A percentile compares a stretch with the other conserved stretches of the same genome.
phyloP scores from a whole-genome alignment of 805 yeast genomes.

The Lipomyces starkeyi region DNA sequence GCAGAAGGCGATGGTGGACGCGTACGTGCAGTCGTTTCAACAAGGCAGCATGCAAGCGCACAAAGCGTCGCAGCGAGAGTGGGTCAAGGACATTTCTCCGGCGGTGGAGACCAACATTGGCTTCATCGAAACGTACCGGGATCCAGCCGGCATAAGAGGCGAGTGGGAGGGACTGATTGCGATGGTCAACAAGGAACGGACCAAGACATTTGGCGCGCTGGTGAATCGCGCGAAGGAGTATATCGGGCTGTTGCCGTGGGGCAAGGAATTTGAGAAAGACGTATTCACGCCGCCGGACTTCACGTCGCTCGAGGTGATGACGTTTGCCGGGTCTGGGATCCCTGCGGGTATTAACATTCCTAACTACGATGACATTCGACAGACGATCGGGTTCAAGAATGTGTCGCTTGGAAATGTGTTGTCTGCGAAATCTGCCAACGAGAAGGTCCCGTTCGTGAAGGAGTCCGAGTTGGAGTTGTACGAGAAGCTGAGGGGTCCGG shows the following conservation, averaged over 20 bases:
- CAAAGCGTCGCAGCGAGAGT: slow-evolving; percentile 77
- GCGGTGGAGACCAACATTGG: slow-evolving; percentile 82
- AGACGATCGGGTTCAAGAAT: slow-evolving; percentile 84
- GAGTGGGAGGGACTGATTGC: slow-evolving; percentile 95
- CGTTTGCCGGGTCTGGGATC: slow-evolving; percentile 87
- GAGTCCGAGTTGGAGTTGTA: slow-evolving; percentile 61
- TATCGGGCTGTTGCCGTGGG: slow-evolving; percentile 79
- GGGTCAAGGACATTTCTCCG: slow-evolving; percentile 90
- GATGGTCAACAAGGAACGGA: slow-evolving; percentile 85
- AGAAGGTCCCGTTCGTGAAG: slow-evolving; percentile 68
- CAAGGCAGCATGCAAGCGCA: slow-evolving; percentile 88
- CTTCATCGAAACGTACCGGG: slow-evolving; percentile 90
- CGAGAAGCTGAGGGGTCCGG: slow-evolving; percentile 64
- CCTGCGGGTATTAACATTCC: slow-evolving; percentile 96
- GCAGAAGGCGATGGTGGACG: slow-evolving; percentile 67
- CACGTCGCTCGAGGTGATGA: slow-evolving; percentile 85
- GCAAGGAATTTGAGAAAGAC: slow-evolving; percentile 74
- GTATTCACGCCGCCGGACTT: slow-evolving; percentile 91
- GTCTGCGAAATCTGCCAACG: slow-evolving; percentile 72
- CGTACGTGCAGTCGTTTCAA: slow-evolving; percentile 70
- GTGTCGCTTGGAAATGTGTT: slow-evolving; percentile 87
- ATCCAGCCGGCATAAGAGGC: slow-evolving; percentile 88
- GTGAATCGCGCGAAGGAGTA: slow-evolving; percentile 70
- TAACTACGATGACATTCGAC: slow-evolving; percentile 86
- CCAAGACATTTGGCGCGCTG: slow-evolving; percentile 74